A percentile compares a stretch with the other conserved stretches of the same genome.
phyloP scores from a whole-genome alignment of 177 flowering plant species.

The Vitis hybrid region DNA sequence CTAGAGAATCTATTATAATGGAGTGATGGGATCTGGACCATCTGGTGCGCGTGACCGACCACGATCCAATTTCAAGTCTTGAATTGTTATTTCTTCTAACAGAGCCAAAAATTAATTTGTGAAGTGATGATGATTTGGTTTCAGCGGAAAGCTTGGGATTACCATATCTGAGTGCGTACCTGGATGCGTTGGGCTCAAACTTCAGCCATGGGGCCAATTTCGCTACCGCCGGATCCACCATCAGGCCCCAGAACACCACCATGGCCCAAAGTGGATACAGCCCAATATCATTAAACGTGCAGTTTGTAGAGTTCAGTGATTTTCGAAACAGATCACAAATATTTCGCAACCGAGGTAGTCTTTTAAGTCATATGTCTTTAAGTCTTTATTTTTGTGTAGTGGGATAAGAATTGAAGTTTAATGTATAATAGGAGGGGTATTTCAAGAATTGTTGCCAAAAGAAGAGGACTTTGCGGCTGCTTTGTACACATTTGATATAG shows the following conservation, averaged over 20 bases:
- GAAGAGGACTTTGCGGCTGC: slow-evolving; percentile 52
- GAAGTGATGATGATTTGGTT: slow-evolving; percentile 2
- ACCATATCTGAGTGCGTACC: slow-evolving; percentile 63
- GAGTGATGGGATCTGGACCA: too few relatives aligned
- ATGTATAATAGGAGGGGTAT: slow-evolving; percentile 49
- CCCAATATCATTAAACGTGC: slow-evolving; percentile 76
- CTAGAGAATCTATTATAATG: too few relatives aligned
- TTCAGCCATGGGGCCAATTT: slow-evolving; percentile 89
- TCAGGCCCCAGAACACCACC: slow-evolving; percentile 70
- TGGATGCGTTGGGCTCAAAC: slow-evolving; percentile 73
- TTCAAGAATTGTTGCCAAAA: slow-evolving; percentile 48
- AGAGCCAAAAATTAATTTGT: too few relatives aligned
- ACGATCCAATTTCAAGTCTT: too few relatives aligned
- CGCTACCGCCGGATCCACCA: slow-evolving; percentile 72
- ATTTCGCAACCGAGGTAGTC: slow-evolving; percentile 40
- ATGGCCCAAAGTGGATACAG: slow-evolving; percentile 64
- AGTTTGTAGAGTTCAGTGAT: slow-evolving; percentile 51
- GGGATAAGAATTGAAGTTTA: background rate
- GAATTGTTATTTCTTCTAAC: too few relatives aligned
- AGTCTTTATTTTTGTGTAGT: background rate
- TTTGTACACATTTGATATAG: slow-evolving; percentile 87
- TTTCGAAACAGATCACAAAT: slow-evolving; percentile 56
- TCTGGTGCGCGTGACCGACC: too few relatives aligned
- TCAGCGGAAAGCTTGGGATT: slow-evolving; percentile 73
- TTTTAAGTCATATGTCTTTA: too few relatives aligned